These are phyloP conservation scores for Lichtheimia corymbifera DNA, from an alignment of 371 early-diverging fungal genomes.

Conservation along the genomic window DNA sequence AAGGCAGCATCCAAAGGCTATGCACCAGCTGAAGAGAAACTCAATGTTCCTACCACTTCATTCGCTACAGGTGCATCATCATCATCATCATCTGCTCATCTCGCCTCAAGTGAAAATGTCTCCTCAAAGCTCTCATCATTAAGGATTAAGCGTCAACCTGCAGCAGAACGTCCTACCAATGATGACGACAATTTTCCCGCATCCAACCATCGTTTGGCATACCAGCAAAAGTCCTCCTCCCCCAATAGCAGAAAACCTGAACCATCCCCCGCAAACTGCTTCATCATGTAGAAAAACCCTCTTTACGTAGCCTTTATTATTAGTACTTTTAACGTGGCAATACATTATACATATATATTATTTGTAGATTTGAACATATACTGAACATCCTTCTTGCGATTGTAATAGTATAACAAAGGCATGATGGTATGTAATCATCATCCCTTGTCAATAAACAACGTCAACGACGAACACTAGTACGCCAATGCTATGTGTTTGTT, in stretches of 20 bases:
- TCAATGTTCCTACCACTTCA: slow-evolving; percentile 26
- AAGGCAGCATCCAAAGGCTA: slow-evolving; percentile 40
- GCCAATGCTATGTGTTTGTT: no score
- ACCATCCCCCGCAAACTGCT: not conserved
- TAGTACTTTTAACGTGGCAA: not conserved
- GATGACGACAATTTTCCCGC: not conserved
- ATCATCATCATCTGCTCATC: not conserved
- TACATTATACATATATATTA: not conserved
- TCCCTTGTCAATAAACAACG: no score
- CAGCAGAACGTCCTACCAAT: not conserved
- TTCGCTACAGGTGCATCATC: slow-evolving; percentile 1
- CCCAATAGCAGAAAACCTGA: not conserved
- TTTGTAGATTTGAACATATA: not conserved
- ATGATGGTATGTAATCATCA: no score
- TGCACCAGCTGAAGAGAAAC: slow-evolving; percentile 28
- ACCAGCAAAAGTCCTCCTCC: no score
- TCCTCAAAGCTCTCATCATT: not conserved
- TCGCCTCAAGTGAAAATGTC: not conserved
- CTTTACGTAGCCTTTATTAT: no score
- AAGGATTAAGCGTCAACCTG: not conserved
- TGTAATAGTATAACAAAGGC: no score
- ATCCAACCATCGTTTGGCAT: no score
- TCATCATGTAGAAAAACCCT: not conserved
- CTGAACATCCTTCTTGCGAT: no score
- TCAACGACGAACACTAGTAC: no score